Percentiles rank a stretch among this genome's conserved stretches.
These are phyloP conservation scores for Tylopilus subfusipes DNA, from an alignment of 768 basidiomycete genomes.

Conservation along the genomic window DNA sequence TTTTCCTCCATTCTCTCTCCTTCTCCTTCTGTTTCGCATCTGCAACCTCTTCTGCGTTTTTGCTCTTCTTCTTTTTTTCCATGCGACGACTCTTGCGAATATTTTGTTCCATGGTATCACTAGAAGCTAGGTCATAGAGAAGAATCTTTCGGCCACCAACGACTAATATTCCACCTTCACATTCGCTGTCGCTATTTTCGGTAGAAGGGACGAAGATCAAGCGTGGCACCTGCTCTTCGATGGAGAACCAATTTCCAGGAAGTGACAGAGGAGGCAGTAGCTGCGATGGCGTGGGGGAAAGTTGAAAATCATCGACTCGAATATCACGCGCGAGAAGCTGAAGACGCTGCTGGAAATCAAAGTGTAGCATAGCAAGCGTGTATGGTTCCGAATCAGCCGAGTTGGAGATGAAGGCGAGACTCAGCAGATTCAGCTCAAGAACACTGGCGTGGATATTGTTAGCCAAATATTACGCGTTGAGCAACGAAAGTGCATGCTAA, in stretches of 20 bases:
- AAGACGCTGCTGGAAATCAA: constrained; percentile 59
- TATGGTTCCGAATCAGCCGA: constrained; percentile 41
- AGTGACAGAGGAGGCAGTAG: constrained; percentile 52
- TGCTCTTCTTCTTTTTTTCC: constrained; percentile 49
- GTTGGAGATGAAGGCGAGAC: constrained; percentile 55
- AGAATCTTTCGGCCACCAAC: constrained; percentile 64
- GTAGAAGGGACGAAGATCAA: constrained; percentile 37
- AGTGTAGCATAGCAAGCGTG: constrained; percentile 62
- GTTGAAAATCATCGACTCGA: constrained; percentile 37
- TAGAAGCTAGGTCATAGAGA: constrained; percentile 55
- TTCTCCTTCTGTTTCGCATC: constrained; percentile 56
- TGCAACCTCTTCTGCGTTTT: constrained; percentile 38
- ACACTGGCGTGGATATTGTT: constrained; percentile 38
- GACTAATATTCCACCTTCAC: constrained; percentile 68
- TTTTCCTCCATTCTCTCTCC: constrained; percentile 54
- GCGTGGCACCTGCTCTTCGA: constrained; percentile 38
- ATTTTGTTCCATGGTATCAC: constrained; percentile 48
- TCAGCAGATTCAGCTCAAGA: constrained; percentile 65
- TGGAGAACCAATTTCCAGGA: constrained; percentile 42
- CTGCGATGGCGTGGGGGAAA: constrained; percentile 49
- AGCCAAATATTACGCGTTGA: neutral
- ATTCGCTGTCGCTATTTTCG: constrained; percentile 26
- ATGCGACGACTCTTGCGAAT: constrained; percentile 51
- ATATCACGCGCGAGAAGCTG: constrained; percentile 63
- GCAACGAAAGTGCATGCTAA: constrained; percentile 35